Evolutionary conservation across 2,329 filamentous ascomycete genomes (phyloP), one percentile per base, ranked within the genome.

Genomic region (Capronia americana): DNA sequence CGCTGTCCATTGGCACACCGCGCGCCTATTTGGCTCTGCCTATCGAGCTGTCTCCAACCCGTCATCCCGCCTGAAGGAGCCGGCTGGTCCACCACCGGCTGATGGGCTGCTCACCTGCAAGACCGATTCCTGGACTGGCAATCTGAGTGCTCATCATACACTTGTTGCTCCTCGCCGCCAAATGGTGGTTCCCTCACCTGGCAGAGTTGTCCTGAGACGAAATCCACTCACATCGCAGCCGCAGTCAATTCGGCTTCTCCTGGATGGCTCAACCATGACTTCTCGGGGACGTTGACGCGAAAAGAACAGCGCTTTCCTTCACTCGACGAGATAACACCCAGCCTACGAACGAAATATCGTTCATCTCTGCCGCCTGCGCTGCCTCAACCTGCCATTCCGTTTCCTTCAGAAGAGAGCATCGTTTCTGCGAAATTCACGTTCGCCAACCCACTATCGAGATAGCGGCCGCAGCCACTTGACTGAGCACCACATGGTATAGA

Each of bases 91-190:
- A 61, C 57, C 51, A 48, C 28, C 34, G n/a, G 51, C 51, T 62
- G 60, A 62, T 62, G 60, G 50, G 17, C 38, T 26, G 46, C 32
- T 53, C 58, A 38, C 46, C 53, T 54, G 58, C 58, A 41, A 44
- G 8, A n/a, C 24, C 60, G 38, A 54, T 55, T 55, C 59, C 59
- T 10, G 23, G 30, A 46, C 50, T 8, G 50, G 59, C 32, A 62
- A 55, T 55, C 50, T 55, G 32, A 24, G 30, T 62, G 59, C 59
- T 55, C 59, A 62, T 62, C 59, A 62, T 55, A 62, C 59, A 62
- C 59, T 55, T 23, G 38, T 17, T 41, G 30, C 59, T 61, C 53
- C 26, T 53, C 57, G 24, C 57, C 50, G 46, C 46, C 44, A 32
- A 32, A 32, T 50, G 30, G 20, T 32, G 46, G 28, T 28, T 59